Evolutionary conservation across 2,329 filamentous ascomycete genomes (phyloP).

Genomic region (Aspergillus awamori): DNA sequence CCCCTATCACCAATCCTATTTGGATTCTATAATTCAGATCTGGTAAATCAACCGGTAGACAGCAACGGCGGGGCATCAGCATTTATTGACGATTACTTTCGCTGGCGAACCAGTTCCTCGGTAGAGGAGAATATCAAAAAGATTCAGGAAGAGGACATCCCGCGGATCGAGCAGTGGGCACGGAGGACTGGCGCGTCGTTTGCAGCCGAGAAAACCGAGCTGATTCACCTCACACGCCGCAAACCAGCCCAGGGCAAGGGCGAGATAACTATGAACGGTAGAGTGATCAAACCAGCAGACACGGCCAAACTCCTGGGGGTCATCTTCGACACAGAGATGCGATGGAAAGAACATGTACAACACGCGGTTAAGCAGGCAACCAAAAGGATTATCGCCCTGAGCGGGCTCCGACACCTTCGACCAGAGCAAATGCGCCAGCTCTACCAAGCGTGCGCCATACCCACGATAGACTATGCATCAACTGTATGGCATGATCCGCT

Average conservation of each 20-base stretch:
- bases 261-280: conserved; percentile 20
- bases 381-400: conserved; percentile 18
- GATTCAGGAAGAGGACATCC: conserved; percentile 12
- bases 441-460: conserved; percentile 27
- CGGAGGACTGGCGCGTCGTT: conserved; percentile 30
- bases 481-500: conserved; percentile 26
- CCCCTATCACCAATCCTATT: conserved; percentile 41
- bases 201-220: conserved; percentile 32
- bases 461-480: conserved; percentile 27
- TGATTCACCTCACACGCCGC: conserved; percentile 33
- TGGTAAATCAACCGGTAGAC: conserved; percentile 33
- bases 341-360: conserved; percentile 28
- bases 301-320: conserved; percentile 31
- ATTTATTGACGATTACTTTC: conserved; percentile 36
- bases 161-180: conserved; percentile 30
- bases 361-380: conserved; percentile 24
- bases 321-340: conserved; percentile 26
- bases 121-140: conserved; percentile 28
- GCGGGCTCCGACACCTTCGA: conserved; percentile 23
- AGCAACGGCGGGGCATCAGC: conserved; percentile 27
- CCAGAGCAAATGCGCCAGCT: conserved; percentile 28
- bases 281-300: conserved; percentile 16
- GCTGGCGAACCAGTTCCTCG: conserved; percentile 22
- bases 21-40: conserved; percentile 42
- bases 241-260: conserved; percentile 22